Evolutionary conservation across 2,329 filamentous ascomycete species (phyloP), one percentile per base, ranked within the genome.

Genomic region (Neonectria neomacrospora): DNA sequence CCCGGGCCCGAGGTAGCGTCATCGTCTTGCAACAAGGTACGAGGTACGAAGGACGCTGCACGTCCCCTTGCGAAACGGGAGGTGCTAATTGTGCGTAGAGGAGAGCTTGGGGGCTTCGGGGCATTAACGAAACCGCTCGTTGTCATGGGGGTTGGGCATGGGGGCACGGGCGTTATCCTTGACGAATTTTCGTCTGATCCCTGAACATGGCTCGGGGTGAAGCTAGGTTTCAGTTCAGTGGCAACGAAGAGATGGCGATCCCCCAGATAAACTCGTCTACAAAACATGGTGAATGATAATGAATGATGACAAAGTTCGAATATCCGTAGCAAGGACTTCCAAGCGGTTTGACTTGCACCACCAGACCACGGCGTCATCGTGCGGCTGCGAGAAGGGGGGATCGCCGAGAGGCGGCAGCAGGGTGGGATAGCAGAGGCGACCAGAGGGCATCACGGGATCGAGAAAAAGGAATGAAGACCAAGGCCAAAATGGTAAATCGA

Each of bases 1-100:
- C 61, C 69, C 62, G 63, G 60, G 47, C 62, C 66, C 66, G 61
- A 68, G 64, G 60, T 58, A 67, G 65, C 62, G 63, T 61, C 62
- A 68, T 61, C 57, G 68, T 61, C 61, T 64, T 66, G 59, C 60
- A 54, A 59, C 53, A 52, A 23, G 42, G 54, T 53, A 62, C 57
- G 47, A 48, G 44, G 32, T 41, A 55, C 54, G 61, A 41, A 67
- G 50, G 34, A 52, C 48, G 30, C 30, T 28, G 60, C 58, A 54
- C 59, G 54, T 62, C 59, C 59, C 48, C 41, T 48, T 61, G 48
- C 45, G 52, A 58, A 57, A 53, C 44, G 37, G 32, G 32, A 59
- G 41, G 48, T 20, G 57, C 42, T 58, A 53, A 61, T 51, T 61
- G 22, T 54, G 60, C 34, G 37, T 30, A 50, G 50, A 50, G 39